Percentiles rank a stretch among this genome's conserved stretches.
phyloP scores from a whole-genome alignment of 352 stramenopile genomes.

The Phytophthora cactorum region DNA sequence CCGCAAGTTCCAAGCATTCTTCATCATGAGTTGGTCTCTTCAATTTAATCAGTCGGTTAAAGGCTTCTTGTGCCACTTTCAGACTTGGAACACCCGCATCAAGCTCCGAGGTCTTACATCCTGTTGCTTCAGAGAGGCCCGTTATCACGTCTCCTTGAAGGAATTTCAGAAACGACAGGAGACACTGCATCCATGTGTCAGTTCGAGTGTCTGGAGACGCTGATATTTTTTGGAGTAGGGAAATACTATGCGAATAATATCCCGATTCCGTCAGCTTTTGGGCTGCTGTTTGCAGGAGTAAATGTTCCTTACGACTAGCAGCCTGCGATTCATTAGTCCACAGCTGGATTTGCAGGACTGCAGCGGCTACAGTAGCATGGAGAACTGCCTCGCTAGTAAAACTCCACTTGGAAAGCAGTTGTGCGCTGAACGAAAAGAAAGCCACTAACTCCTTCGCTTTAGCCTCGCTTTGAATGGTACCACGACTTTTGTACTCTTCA shows the following conservation, averaged over 20 bases:
- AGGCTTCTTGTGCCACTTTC: conserved; percentile 25
- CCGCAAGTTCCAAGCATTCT: conserved; percentile 24
- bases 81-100: conserved; percentile 21
- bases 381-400: conserved; percentile 35
- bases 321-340: neutral
- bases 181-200: conserved; percentile 16
- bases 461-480: neutral
- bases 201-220: neutral
- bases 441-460: conserved; percentile 15
- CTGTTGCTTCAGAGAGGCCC: conserved; percentile 4
- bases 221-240: conserved; percentile 23
- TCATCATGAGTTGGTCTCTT: conserved; percentile 30
- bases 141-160: conserved; percentile 31
- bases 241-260: conserved; percentile 36
- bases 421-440: conserved; percentile 32
- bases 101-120: conserved; percentile 15
- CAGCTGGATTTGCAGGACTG: conserved; percentile 17
- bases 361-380: conserved; percentile 33
- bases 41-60: conserved; percentile 26
- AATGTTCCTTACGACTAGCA: neutral
- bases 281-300: conserved; percentile 15
- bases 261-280: conserved; percentile 23
- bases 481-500: conserved; percentile 1
- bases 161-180: conserved; percentile 40
- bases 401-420: conserved; percentile 22